A percentile compares a stretch with the other conserved stretches of the same genome.
These are phyloP conservation scores for Dysphania ambrosioides DNA, from an alignment of 148 eudicot species.

Conservation along the genomic window DNA sequence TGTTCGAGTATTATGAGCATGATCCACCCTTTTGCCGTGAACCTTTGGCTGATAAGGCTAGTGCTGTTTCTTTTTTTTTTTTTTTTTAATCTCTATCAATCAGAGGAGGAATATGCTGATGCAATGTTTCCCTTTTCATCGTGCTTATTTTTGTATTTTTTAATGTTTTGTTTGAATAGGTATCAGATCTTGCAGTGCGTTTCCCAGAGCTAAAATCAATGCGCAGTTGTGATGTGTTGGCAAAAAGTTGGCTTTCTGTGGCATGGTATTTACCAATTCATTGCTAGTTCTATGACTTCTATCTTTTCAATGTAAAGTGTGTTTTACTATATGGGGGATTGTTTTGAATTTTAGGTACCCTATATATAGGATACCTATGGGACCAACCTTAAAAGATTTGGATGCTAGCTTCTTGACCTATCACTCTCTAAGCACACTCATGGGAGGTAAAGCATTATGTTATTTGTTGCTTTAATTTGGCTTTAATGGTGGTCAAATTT, in stretches of 20 bases:
- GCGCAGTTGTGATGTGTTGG: slow-evolving; percentile 71
- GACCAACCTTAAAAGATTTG: slow-evolving; percentile 71
- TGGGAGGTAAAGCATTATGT: slow-evolving; percentile 43
- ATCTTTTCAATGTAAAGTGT: neutral
- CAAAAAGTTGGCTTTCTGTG: slow-evolving; percentile 85
- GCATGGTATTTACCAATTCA: slow-evolving; percentile 60
- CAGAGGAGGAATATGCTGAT: neutral
- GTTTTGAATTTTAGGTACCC: slow-evolving; percentile 66
- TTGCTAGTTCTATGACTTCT: too few relatives aligned
- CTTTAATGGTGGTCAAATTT: neutral
- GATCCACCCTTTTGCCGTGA: slow-evolving; percentile 68
- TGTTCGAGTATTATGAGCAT: slow-evolving; percentile 69
- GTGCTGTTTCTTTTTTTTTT: slow-evolving; percentile 11
- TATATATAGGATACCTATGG: slow-evolving; percentile 86
- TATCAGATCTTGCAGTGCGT: slow-evolving; percentile 54
- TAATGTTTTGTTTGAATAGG: slow-evolving; percentile 41
- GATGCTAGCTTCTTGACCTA: slow-evolving; percentile 94
- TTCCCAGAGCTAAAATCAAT: slow-evolving; percentile 63
- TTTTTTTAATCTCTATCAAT: too few relatives aligned
- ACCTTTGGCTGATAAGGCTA: slow-evolving; percentile 86
- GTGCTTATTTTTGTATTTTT: neutral
- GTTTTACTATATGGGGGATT: neutral
- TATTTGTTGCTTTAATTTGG: neutral
- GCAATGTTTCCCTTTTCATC: neutral
- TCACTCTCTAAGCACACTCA: slow-evolving; percentile 63